Percentiles rank a stretch among this genome's conserved stretches.
Evolutionary conservation across 148 eudicot species (phyloP).

Genomic region (Persicaria maculosa): DNA sequence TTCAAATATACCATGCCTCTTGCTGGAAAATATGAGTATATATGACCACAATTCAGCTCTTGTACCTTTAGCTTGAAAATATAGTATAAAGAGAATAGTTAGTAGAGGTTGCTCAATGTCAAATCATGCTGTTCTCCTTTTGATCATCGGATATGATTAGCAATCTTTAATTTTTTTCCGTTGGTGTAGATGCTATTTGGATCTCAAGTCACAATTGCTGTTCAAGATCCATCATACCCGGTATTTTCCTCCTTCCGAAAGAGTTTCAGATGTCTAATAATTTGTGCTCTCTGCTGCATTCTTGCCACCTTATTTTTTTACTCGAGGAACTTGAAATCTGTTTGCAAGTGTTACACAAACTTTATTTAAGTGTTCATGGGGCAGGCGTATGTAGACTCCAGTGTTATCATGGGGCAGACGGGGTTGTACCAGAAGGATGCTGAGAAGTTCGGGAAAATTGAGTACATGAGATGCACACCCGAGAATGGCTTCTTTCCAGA

Average conservation of each 20-base stretch:
- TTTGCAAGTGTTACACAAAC: neutral
- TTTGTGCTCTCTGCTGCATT: neutral
- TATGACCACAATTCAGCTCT: neutral
- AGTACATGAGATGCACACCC: constrained; percentile 89
- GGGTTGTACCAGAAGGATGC: constrained; percentile 58
- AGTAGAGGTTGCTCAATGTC: neutral
- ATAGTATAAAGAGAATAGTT: neutral
- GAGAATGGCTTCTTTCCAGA: constrained; percentile 93
- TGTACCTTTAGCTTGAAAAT: neutral
- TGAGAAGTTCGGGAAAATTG: constrained; percentile 70
- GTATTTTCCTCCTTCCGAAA: constrained; percentile 27
- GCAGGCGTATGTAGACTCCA: constrained; percentile 91
- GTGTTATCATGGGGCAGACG: constrained; percentile 90
- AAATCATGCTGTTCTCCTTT: neutral
- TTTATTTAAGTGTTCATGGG: neutral
- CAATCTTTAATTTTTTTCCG: neutral
- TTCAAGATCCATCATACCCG: constrained; percentile 87
- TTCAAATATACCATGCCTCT: neutral
- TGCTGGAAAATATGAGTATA: neutral
- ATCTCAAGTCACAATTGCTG: constrained; percentile 73
- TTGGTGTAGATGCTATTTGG: constrained; percentile 73
- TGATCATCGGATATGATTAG: neutral
- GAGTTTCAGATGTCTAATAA: neutral
- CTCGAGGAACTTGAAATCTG: neutral
- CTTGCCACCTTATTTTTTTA: neutral